Percentiles rank a stretch among this genome's conserved stretches.
These are phyloP conservation scores for Murraya paniculata DNA, from an alignment of 345 rosid genomes.

Conservation along the genomic window DNA sequence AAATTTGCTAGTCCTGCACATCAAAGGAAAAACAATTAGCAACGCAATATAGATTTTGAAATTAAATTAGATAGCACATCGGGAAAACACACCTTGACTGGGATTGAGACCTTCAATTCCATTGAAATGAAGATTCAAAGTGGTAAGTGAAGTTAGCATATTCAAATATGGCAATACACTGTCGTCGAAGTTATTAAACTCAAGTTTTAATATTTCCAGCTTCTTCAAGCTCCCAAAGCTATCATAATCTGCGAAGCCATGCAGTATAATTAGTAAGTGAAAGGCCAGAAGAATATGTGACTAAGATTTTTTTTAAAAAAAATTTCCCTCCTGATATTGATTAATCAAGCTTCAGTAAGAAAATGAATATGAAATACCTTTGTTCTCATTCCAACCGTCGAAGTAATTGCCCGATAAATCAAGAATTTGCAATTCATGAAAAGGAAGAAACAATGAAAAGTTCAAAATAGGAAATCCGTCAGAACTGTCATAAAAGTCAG, in stretches of 20 bases:
- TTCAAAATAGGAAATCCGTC: not conserved
- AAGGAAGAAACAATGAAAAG: slow-evolving; percentile 16
- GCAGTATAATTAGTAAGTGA: too few relatives aligned
- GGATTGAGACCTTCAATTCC: not conserved
- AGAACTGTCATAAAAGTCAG: fast-evolving
- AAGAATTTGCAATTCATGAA: slow-evolving; percentile 3
- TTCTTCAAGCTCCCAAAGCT: not conserved
- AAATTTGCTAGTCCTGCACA: not conserved
- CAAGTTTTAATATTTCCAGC: not conserved
- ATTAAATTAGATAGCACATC: too few relatives aligned
- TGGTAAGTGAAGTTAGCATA: not conserved
- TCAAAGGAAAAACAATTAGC: too few relatives aligned
- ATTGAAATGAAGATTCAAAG: not conserved
- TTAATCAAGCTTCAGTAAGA: too few relatives aligned
- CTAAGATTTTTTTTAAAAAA: too few relatives aligned
- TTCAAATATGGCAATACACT: not conserved
- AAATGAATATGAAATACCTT: not conserved
- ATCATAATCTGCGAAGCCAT: not conserved
- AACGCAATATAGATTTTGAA: too few relatives aligned
- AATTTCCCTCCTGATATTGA: too few relatives aligned
- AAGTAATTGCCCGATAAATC: slow-evolving; percentile 5
- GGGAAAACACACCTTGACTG: not conserved
- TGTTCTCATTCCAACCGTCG: not conserved
- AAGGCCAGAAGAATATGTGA: too few relatives aligned
- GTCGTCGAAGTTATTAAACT: not conserved